Base-by-base conservation (phyloP, 805 yeast species). In the Yamadazyma scolyti region DNA sequence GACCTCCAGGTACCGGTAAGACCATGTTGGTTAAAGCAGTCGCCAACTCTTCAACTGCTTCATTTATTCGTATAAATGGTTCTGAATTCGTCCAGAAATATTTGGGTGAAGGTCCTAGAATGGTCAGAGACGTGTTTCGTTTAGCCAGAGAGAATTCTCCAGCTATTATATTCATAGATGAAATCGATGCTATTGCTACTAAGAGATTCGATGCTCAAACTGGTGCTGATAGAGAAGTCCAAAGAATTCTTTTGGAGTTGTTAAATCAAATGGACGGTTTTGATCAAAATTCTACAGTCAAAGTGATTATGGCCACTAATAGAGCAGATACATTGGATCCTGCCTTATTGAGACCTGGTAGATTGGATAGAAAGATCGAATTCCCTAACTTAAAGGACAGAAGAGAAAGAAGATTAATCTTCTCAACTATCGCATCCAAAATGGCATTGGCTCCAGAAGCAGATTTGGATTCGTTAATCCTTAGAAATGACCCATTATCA, bases 1-100 rank as follows among this genome's bases (percentile, higher is more conserved):
- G 99, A n/a, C 97, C 98, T 8, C 99, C 99, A 28, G 99, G 99
- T 57, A 93, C 98, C 1, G 99, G 99, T 51, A 93, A 93, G 61
- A 93, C 99, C 14, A 89, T 93, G 97, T 74, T 93, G 55, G 99
- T 93, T 28, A 93, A 93, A 61, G 98, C 99, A 0, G 99, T 93
- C 27, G 99, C 99, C 9, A 90, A 93, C 62, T 79, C 90, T 35
- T 82, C 97, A 3, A 85, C 95, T 1, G 98, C 98, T 2, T 74
- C 96, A 4, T 93, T 93, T 51, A 93, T 93, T 47, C 84, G 97
- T 58, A 96, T 93, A 18, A 93, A 87, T 48, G 98, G 98, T 40
- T 90, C 97, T 1, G 99, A 93, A 59, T 93, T 93, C 52, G 98
- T 93, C 34, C 98, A 93, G 58, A 93, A 93, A 62, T 93, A 93